Evolutionary conservation across 176 grass and related monocot species (phyloP).

Genomic region (Stipa capillata): DNA sequence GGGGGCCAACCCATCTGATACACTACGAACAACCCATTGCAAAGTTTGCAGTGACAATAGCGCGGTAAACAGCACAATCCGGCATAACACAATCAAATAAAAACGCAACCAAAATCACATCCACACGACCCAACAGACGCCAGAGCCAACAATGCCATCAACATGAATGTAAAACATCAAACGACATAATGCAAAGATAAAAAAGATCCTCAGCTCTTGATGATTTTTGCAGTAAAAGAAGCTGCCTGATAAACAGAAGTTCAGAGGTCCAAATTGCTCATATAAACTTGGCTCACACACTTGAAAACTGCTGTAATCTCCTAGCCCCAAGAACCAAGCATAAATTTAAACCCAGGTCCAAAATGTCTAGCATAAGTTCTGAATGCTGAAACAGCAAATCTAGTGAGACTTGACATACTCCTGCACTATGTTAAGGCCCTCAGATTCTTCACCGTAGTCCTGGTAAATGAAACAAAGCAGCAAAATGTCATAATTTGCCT

Average conservation of each 20-base stretch:
- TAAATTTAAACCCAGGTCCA: not conserved
- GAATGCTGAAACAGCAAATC: conserved; percentile 5
- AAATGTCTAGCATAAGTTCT: not conserved
- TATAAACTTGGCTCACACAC: not conserved
- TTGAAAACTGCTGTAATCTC: not conserved
- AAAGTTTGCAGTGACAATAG: too few relatives aligned
- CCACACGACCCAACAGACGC: too few relatives aligned
- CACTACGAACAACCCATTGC: too few relatives aligned
- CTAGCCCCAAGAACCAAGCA: conserved; percentile 10
- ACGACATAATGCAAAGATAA: not conserved
- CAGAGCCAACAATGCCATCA: not conserved
- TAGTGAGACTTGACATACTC: conserved; percentile 73
- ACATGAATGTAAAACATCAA: not conserved
- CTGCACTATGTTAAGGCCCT: conserved; percentile 87
- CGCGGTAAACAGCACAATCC: too few relatives aligned
- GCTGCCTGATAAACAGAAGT: conserved; percentile 15
- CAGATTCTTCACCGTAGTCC: conserved; percentile 86
- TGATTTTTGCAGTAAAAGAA: not conserved
- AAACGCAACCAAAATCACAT: too few relatives aligned
- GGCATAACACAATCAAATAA: too few relatives aligned
- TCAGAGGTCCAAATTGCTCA: not conserved
- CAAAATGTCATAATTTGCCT: not conserved
- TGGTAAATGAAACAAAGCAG: conserved; percentile 23
- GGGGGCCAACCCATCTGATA: too few relatives aligned
- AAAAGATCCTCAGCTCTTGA: not conserved